Evolutionary conservation across 805 yeast genomes (phyloP).

Genomic region (Wickerhamiella alocasiicola): DNA sequence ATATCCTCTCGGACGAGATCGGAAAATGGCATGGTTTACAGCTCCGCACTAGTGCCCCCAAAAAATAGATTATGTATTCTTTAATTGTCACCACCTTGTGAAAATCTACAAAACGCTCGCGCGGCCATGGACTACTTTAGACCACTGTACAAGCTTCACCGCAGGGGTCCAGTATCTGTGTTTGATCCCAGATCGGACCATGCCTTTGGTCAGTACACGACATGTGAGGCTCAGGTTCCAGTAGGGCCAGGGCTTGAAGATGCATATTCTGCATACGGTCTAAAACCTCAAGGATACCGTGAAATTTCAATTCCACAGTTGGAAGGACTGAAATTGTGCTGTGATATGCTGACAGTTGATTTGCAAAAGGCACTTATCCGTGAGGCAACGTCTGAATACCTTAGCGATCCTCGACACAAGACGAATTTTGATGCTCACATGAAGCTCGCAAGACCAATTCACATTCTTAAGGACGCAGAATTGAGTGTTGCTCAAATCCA

Average conservation of each 20-base stretch:
- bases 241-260: background rate
- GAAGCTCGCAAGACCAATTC: slow-evolving; percentile 24
- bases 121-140: slow-evolving; percentile 19
- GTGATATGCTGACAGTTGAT: slow-evolving; percentile 18
- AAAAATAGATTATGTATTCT: slow-evolving; percentile 1
- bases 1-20: slow-evolving; percentile 69
- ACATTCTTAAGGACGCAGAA: slow-evolving; percentile 21
- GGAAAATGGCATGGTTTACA: slow-evolving; percentile 92
- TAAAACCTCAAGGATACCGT: background rate
- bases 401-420: slow-evolving; percentile 26
- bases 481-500: slow-evolving; percentile 16
- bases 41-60: slow-evolving; percentile 50
- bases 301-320: slow-evolving; percentile 22
- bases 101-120: too few species aligned
- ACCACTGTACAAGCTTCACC: slow-evolving; percentile 21
- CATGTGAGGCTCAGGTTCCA: background rate
- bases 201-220: background rate
- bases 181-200: slow-evolving; percentile 3
- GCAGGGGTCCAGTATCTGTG: slow-evolving; percentile 8
- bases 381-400: slow-evolving; percentile 25
- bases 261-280: slow-evolving; percentile 11
- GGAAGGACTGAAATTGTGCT: slow-evolving; percentile 28
- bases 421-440: slow-evolving; percentile 30
- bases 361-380: slow-evolving; percentile 25
- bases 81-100: too few species aligned